These are phyloP conservation scores for Pleomassaria siparia DNA, from an alignment of 2,329 filamentous ascomycete species.

Conservation along the genomic window DNA sequence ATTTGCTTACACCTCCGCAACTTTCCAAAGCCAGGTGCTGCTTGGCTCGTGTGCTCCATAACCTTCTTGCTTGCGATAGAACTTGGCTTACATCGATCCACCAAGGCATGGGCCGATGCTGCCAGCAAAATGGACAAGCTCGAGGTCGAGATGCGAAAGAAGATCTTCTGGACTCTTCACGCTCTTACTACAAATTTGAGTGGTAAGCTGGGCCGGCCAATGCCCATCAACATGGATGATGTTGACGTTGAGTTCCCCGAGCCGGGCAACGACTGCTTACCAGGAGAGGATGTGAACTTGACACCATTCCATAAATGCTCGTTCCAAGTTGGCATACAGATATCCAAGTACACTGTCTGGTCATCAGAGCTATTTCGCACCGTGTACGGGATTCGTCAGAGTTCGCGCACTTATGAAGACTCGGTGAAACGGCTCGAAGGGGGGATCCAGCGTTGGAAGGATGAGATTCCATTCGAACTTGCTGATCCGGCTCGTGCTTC, in stretches of 20 bases:
- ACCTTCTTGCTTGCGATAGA: constrained; percentile 72
- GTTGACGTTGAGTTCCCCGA: constrained; percentile 79
- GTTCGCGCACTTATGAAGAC: constrained; percentile 63
- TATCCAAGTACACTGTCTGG: constrained; percentile 65
- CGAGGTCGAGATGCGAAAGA: constrained; percentile 74
- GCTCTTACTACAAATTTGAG: constrained; percentile 68
- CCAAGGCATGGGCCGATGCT: constrained; percentile 57
- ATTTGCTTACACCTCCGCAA: constrained; percentile 72
- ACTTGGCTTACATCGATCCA: constrained; percentile 72
- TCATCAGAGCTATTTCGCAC: constrained; percentile 74
- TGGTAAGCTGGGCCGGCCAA: constrained; percentile 75
- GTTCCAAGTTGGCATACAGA: constrained; percentile 67
- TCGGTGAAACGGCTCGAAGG: constrained; percentile 67
- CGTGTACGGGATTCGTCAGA: constrained; percentile 70
- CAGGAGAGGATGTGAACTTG: constrained; percentile 56
- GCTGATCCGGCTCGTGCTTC: constrained; percentile 49
- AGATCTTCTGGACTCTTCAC: constrained; percentile 74
- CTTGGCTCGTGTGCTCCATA: constrained; percentile 66
- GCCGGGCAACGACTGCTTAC: constrained; percentile 68
- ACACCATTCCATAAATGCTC: constrained; percentile 59
- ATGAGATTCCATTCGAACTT: constrained; percentile 64
- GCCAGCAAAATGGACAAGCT: constrained; percentile 53
- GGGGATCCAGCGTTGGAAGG: constrained; percentile 64
- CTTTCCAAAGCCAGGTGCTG: constrained; percentile 77
- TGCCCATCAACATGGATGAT: constrained; percentile 72